Evolutionary conservation across 768 basidiomycete genomes (phyloP), one percentile per base, ranked within the genome.

Genomic region (Tephrocybe sp.): DNA sequence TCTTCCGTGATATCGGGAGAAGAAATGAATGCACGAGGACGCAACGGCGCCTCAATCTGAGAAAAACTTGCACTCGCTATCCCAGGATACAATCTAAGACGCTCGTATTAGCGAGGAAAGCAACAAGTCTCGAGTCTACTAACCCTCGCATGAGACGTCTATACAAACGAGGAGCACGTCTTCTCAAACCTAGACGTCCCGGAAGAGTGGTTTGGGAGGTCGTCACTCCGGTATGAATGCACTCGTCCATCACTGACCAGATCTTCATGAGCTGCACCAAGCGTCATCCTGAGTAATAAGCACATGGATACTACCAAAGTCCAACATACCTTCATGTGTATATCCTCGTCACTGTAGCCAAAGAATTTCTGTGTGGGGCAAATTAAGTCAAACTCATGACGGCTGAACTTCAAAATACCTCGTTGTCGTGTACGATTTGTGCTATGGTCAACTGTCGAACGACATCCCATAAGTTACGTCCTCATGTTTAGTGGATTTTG

Each of bases 391-490:
- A 27, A 37, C 39, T 25, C 41, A 40, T 24, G 23, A 33, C 11
- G 13, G 19, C 15, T 33, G 5, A 24, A 3, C 27, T 15, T 12
- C 21, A 31, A 29, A 9, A 40, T 23, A 81, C 78, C 67, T 97
- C 93, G 61, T 97, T 97, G 66, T 94, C 88, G 63, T 91, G 89
- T 1, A 95, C 91, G 42, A 93, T 86, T 68, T 95, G 93, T 9
- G 93, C 91, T 56, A 95, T 94, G 3, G 91, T 92, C 76, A 94
- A 79, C 92, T 94, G 58, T 45, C 40, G 8, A 33, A 11, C n/a
- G 39, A 45, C 51, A 36, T 47, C 23, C 52, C 55, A n/a, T 38
- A 3, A 38, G 37, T 12, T n/a, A 18, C 11, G 21, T 19, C 18
- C n/a, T 6, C 27, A 29, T 29, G 11, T 5, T 5, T 29, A 29